Base-by-base conservation (phyloP, 345 rosid species). In the Kernera saxatilis region DNA sequence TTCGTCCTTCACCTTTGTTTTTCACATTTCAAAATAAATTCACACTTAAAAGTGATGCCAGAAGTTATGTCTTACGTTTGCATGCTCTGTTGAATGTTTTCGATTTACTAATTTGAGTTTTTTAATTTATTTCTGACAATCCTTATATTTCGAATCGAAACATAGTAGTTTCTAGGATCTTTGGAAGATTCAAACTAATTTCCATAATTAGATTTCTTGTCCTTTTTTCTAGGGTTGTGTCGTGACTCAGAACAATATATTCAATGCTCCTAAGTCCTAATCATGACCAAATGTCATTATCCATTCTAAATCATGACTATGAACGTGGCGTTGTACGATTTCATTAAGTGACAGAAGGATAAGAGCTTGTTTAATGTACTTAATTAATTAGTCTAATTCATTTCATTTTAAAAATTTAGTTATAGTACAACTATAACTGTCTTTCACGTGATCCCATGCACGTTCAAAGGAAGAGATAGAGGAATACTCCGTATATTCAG, bases 381-480 rank as follows among this genome's bases (percentile, higher is more conserved):
- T 13, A 50, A 64, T 64, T 46, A 49, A n/a, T n/a, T 4, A 29
- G 6, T 5, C 32, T 5, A 30, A 14, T 19, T 50, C 5, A 26
- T 60, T 50, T 12, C 59, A 18, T 25, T 46, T n/a, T 30, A 12
- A 32, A 18, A 19, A 15, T 33, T 7, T 22, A 49, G 19, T 10
- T 33, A 21, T 35, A 43, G 37, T 72, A 72, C 71, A 45, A 7
- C 41, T 10, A 6, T 40, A n/a, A 52, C 64, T 40, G 50, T 55
- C 53, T 51, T 51, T 33, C 71, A 64, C 77, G 36, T 72, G 27
- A 25, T 50, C 48, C n/a, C 55, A 41, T 72, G 63, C 70, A 62
- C 70, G 69, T 72, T 51, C 45, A 50, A 51, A 41, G 33, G 36
- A 19, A 62, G 26, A 33, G 12, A 25, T 51, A 41, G 21, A 17